phyloP scores from a whole-genome alignment of 1,139 yeast species.

The Geotrichum carabidarum region DNA sequence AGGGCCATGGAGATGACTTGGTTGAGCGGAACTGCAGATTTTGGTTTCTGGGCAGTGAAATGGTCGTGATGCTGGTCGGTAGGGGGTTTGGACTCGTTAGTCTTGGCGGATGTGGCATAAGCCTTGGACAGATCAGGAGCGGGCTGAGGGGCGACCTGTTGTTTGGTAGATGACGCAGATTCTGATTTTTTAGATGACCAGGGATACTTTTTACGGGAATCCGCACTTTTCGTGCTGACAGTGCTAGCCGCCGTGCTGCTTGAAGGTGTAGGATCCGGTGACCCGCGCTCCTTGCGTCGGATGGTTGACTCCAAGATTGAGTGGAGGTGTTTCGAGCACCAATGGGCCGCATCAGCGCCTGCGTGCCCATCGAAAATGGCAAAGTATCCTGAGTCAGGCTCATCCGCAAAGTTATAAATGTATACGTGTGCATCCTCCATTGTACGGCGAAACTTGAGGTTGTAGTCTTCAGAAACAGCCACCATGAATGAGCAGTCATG shows the following conservation, averaged over 20 bases:
- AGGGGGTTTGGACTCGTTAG: slow-evolving; percentile 1
- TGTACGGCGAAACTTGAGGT: slow-evolving; percentile 70
- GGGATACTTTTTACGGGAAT: slow-evolving; percentile 2
- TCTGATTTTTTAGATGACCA: slow-evolving; percentile 1
- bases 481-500: slow-evolving; percentile 43
- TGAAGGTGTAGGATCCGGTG: not conserved
- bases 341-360: slow-evolving; percentile 86
- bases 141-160: not conserved
- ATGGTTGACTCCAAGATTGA: slow-evolving; percentile 55
- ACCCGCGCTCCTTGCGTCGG: slow-evolving; percentile 10
- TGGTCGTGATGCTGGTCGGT: slow-evolving; percentile 1
- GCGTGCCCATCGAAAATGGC: slow-evolving; percentile 98
- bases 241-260: not conserved
- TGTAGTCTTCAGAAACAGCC: slow-evolving; percentile 87
- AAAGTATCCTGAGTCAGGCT: slow-evolving; percentile 91
- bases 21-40: slow-evolving; percentile 6
- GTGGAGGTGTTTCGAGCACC: slow-evolving; percentile 91
- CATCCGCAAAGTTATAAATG: slow-evolving; percentile 84
- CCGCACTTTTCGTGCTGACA: slow-evolving; percentile 3
- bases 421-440: slow-evolving; percentile 98
- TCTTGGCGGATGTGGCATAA: not conserved
- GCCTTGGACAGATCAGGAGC: not conserved
- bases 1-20: slow-evolving; percentile 34
- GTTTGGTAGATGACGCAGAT: not conserved
- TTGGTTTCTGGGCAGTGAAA: not conserved